Base-by-base conservation (phyloP, 1,284 basidiomycete species). In the Sanguinoderma infundibulare region DNA sequence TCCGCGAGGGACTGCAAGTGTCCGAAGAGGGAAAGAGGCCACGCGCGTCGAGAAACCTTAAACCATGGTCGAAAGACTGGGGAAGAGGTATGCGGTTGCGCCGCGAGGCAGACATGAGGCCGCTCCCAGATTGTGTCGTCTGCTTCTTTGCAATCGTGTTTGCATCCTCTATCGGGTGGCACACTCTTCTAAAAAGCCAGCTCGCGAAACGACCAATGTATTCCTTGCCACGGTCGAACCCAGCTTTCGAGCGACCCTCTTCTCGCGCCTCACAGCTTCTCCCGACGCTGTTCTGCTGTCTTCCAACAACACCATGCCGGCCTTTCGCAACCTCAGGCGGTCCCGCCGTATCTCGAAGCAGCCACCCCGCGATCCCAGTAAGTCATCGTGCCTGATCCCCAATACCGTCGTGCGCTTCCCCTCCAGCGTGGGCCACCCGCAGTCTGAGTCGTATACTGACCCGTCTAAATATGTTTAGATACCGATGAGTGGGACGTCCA, bases 281-380 rank as follows among this genome's bases (percentile, higher is more conserved):
- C 40, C 46, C 57, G 5, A 30, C 46, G 34, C 22, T 22, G 34
- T 20, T n/a, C n/a, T 9, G 54, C 35, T 51, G 50, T 35, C 61
- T 52, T 36, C 58, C 53, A 60, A 39, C 38, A 49, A 39, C 38
- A 49, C 36, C 56, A 74, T 82, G 78, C 69, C 75, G 30, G 74
- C 72, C 49, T 63, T 70, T 62, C 73, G 74, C 54, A 75, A 73
- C 59, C 57, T 73, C 26, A 75, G 78, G 53, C 72, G 68, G 56
- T 79, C 78, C 24, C 74, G 77, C 39, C 67, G 78, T 47, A 69
- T 81, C 10, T 79, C 80, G 8, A 74, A 70, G 56, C 79, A 75
- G 66, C 66, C 70, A 59, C 75, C 69, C 46, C 72, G 63, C 56
- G 71, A 60, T 38, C 63, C 61, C n/a, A 54, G 65, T 66, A 59